Evolutionary conservation across 2,329 filamentous ascomycete species (phyloP).

Genomic region (Aspergillus floridensis): DNA sequence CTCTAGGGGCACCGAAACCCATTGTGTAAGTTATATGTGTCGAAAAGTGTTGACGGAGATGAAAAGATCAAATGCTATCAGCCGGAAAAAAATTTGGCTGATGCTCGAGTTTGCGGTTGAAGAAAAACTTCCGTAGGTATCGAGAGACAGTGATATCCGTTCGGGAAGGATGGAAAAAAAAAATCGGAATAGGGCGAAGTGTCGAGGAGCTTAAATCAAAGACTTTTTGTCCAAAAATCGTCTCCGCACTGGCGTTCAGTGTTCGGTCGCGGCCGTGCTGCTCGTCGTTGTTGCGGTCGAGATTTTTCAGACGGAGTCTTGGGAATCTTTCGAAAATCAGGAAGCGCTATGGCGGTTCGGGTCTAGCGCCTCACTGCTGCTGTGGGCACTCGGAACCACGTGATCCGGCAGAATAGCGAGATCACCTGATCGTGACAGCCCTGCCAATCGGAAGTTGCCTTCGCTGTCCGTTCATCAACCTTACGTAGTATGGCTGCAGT

Average conservation of each 20-base stretch:
- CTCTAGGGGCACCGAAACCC: constrained; percentile 33
- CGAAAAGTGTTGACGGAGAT: constrained; percentile 8
- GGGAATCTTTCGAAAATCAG: constrained; percentile 42
- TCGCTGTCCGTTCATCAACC: background rate
- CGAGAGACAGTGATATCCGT: constrained; percentile 7
- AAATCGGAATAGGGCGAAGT: constrained; percentile 7
- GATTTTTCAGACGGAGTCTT: constrained; percentile 38
- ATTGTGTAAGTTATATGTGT: constrained; percentile 26
- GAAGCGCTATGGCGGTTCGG: constrained; percentile 27
- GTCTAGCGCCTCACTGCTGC: constrained; percentile 23
- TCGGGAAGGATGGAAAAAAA: constrained; percentile 8
- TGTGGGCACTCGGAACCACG: constrained; percentile 23
- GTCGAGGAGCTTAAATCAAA: constrained; percentile 17
- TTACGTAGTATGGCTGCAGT: background rate
- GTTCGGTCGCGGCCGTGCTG: constrained; percentile 34
- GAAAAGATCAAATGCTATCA: constrained; percentile 9
- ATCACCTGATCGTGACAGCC: constrained; percentile 31
- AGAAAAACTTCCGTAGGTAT: constrained; percentile 1
- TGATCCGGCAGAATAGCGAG: constrained; percentile 20
- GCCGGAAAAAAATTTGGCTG: constrained; percentile 11
- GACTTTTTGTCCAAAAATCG: constrained; percentile 22
- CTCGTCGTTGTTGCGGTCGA: constrained; percentile 40
- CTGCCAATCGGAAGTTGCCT: constrained; percentile 18
- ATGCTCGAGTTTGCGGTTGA: constrained; percentile 5
- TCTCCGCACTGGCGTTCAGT: constrained; percentile 27